A percentile compares a stretch with the other conserved stretches of the same genome.
Conservation (phyloP, 805 yeast species). For the Nakazawaea wyomingensis region DNA sequence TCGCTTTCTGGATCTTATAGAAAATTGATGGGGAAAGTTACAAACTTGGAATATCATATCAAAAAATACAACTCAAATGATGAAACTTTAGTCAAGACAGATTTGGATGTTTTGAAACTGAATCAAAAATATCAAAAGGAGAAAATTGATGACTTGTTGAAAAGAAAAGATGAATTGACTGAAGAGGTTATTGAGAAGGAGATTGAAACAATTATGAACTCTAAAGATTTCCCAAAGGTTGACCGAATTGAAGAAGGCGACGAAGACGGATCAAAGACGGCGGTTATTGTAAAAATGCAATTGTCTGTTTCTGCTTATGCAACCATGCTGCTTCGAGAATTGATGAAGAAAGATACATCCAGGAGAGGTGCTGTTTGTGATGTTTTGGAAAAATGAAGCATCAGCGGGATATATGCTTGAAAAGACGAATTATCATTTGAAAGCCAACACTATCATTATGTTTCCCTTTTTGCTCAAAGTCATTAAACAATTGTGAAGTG, state of each 20-base stretch:
- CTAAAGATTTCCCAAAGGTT: constrained; percentile 2
- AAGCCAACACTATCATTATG: too few relatives aligned
- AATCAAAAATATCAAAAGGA: constrained; percentile 19
- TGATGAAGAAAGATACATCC: constrained; percentile 68
- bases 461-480: too few relatives aligned
- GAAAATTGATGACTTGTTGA: constrained; percentile 1
- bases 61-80: constrained; percentile 58
- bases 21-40: constrained; percentile 61
- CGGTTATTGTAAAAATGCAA: constrained; percentile 70
- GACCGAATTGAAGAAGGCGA: constrained; percentile 26
- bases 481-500: too few relatives aligned
- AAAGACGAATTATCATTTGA: too few relatives aligned
- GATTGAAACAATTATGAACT: constrained; percentile 5
- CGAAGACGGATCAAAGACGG: constrained; percentile 45
- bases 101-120: constrained; percentile 50
- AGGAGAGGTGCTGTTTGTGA: constrained; percentile 10
- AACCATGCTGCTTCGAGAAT: constrained; percentile 93
- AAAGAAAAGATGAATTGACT: constrained; percentile 15
- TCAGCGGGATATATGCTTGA: too few relatives aligned
- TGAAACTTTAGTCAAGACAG: constrained; percentile 76
- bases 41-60: constrained; percentile 53
- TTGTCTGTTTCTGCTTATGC: constrained; percentile 90
- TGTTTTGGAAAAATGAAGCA: neutral
- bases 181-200: constrained; percentile 11
- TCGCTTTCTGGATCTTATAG: constrained; percentile 91